phyloP scores from a whole-genome alignment of 805 yeast species.

The Candida germanica region DNA sequence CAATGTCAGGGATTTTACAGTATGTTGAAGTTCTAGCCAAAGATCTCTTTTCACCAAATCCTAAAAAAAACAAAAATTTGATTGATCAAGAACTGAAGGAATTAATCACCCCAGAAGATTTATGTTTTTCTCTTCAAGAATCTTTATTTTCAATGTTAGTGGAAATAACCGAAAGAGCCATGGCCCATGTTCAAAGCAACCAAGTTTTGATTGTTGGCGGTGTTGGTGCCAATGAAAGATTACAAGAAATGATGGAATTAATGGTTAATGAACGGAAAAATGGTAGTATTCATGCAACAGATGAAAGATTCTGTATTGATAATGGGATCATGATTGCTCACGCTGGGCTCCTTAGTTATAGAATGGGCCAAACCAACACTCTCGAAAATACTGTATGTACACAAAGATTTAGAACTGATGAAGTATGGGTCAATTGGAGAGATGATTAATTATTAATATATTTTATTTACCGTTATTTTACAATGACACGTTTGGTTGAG shows the following conservation, averaged over 20 bases:
- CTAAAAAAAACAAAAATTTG: slow-evolving; percentile 37
- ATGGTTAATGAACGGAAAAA: slow-evolving; percentile 84
- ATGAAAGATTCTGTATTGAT: slow-evolving; percentile 94
- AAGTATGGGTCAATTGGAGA: slow-evolving; percentile 88
- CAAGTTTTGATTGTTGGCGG: slow-evolving; percentile 97
- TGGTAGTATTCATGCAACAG: slow-evolving; percentile 91
- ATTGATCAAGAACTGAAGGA: slow-evolving; percentile 45
- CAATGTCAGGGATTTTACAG: slow-evolving; percentile 94
- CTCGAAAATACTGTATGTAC: slow-evolving; percentile 79
- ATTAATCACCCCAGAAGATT: slow-evolving; percentile 72
- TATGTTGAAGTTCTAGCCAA: slow-evolving; percentile 77
- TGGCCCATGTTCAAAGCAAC: slow-evolving; percentile 91
- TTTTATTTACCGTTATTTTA: background rate
- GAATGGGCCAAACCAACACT: slow-evolving; percentile 70
- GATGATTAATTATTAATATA: slow-evolving; percentile 40
- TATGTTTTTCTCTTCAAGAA: slow-evolving; percentile 92
- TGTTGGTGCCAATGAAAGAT: slow-evolving; percentile 90
- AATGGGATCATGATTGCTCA: slow-evolving; percentile 99
- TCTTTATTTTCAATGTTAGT: slow-evolving; percentile 93
- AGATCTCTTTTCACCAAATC: slow-evolving; percentile 52
- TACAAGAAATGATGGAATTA: slow-evolving; percentile 94
- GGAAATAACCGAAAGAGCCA: slow-evolving; percentile 95
- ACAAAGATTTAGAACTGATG: slow-evolving; percentile 92
- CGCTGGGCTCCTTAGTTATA: slow-evolving; percentile 83
- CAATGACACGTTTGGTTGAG: background rate